Evolutionary conservation across 108 stramenopile genomes (phyloP), one percentile per base, ranked within the genome.

Genomic region (Parietichytrium sp.): DNA sequence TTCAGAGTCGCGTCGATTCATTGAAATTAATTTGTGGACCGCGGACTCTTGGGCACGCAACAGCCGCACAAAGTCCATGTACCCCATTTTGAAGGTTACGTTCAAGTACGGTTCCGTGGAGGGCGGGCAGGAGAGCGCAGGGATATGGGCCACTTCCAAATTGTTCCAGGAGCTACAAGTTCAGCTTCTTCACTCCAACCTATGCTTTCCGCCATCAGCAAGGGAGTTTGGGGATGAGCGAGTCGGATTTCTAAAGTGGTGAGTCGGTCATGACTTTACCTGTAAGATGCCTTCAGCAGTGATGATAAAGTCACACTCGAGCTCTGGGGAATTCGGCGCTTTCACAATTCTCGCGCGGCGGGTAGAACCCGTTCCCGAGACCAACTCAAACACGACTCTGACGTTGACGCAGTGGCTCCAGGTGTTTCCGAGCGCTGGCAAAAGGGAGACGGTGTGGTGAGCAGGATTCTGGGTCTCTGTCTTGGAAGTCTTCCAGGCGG

Each of bases 381-480:
- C 38, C 23, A 72, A 42, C 42, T 72, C 61, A 20, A 72, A 72
- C 23, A 38, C 33, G 10, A 72, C 20, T 13, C 61, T 33, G 38
- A 72, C 61, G 61, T 72, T 72, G 10, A 72, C 61, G 6, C 38
- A 33, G 42, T 72, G 61, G 29, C 38, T 42, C 61, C 61, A 72
- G 15, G 61, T 72, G 42, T 72, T 72, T 10, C 61, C 61, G n/a
- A 72, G 20, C 16, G 61, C 61, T 7, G 61, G 38, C 15, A 72
- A 10, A 42, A 72, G 38, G 42, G 36, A 42, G 38, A 72, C 61
- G 27, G 25, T 23, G 52, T 20, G 52, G 27, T 23, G 29, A 53
- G 52, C 20, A 23, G 52, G 27, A n/a, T n/a, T n/a, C n/a, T n/a
- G n/a, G n/a, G n/a, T n/a, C n/a, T n/a, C n/a, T n/a, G n/a, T n/a